Conservation (phyloP, 202 grass and related monocot species). For the Zoysia matrella region DNA sequence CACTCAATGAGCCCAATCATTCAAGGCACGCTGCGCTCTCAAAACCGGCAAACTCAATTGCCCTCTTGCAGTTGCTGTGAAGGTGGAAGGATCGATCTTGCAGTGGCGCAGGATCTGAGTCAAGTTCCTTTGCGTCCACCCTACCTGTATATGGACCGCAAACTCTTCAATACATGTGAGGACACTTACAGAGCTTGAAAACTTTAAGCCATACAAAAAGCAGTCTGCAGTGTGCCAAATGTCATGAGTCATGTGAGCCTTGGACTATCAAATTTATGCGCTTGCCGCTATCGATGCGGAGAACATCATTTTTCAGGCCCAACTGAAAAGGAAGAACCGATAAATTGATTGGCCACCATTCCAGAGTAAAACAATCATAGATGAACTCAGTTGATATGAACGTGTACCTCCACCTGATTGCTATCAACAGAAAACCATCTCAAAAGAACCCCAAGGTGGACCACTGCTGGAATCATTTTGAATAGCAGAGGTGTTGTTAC, state of each 20-base stretch:
- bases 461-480: too few species aligned
- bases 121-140: slow-evolving; percentile 41
- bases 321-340: too few species aligned
- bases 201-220: slow-evolving; percentile 51
- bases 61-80: slow-evolving; percentile 14
- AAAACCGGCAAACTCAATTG: slow-evolving; percentile 35
- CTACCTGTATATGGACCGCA: slow-evolving; percentile 35
- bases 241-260: slow-evolving; percentile 81
- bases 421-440: too few species aligned
- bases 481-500: too few species aligned
- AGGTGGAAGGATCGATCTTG: slow-evolving; percentile 26
- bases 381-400: too few species aligned
- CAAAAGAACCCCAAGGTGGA: too few species aligned
- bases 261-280: too few species aligned
- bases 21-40: slow-evolving; percentile 11
- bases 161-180: slow-evolving; percentile 44
- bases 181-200: slow-evolving; percentile 58
- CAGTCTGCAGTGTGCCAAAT: slow-evolving; percentile 50
- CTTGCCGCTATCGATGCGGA: too few species aligned
- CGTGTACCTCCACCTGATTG: too few species aligned
- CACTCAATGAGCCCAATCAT: slow-evolving; percentile 1
- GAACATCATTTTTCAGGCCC: too few species aligned
- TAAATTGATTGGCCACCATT: too few species aligned
- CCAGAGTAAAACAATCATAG: too few species aligned
- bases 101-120: slow-evolving; percentile 30